Evolutionary conservation across 2,329 filamentous ascomycete genomes (phyloP), one percentile per base, ranked within the genome.

Genomic region (Colletotrichum gloeosporioides): DNA sequence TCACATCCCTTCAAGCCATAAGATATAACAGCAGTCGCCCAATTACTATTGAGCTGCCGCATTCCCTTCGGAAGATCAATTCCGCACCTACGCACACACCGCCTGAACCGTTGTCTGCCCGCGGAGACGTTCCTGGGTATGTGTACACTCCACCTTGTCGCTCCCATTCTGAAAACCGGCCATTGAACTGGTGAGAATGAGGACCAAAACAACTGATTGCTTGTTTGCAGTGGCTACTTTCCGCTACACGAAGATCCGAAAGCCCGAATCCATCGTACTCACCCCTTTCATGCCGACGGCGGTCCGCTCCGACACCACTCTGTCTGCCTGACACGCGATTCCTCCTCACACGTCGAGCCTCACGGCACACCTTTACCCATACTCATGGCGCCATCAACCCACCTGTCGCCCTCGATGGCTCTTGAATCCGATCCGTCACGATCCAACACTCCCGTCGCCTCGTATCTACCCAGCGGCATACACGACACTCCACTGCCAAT

Each of bases 41-140:
- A 66, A 91, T 92, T 79, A 84, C 88, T 55, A 92, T 91, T 75
- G 88, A 90, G 77, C 78, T 89, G 6, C 89, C 89, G 29, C 79
- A 84, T 31, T 31, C 66, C 39, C 78, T 83, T 62, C 86, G 83
- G 78, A 87, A 85, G 73, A 79, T 86, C 77, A 87, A 83, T 64
- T 83, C 83, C 76, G 81, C 85, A 65, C 84, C 85, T 65, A 80
- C 84, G 62, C 84, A 85, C 79, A 89, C 86, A 29, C 87, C 87
- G 25, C 87, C 85, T 27, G 87, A 88, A 77, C 88, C 87, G 77
- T 82, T 93, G 27, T 91, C 91, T 31, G 91, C 89, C 61, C 86
- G 91, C 71, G 91, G 91, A 69, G 91, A 93, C 81, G 80, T 91
- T 66, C 87, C 86, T 81, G 90, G 91, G 91, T 92, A 88, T 81